These are phyloP conservation scores for Suaeda aralocaspica DNA, from an alignment of 148 eudicot genomes.

Conservation along the genomic window DNA sequence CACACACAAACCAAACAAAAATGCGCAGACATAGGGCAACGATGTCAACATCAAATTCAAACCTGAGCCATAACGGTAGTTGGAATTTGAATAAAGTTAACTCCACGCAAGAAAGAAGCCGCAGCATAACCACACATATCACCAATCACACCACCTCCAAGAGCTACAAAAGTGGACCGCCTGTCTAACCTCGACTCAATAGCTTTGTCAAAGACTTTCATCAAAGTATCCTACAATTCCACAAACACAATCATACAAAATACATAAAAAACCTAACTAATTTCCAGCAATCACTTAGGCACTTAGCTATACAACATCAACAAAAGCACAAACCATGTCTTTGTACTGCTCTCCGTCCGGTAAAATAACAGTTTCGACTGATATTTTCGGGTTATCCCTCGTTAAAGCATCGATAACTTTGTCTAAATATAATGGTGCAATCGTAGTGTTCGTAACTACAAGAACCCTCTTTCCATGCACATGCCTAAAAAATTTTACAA, in stretches of 20 bases:
- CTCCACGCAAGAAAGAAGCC: constrained; percentile 91
- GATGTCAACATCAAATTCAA: neutral
- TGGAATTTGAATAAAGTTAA: constrained; percentile 95
- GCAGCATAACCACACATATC: constrained; percentile 99
- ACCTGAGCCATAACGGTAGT: constrained; percentile 99
- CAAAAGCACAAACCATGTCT: constrained; percentile 65
- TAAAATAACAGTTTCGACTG: constrained; percentile 78
- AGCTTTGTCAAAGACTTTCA: constrained; percentile 96
- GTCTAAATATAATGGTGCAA: constrained; percentile 85
- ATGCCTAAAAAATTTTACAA: constrained; percentile 48
- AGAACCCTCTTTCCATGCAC: constrained; percentile 91
- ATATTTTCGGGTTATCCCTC: constrained; percentile 66
- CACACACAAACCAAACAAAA: neutral
- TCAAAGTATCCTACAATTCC: constrained; percentile 59
- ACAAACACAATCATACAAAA: neutral
- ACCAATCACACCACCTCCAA: constrained; percentile 97
- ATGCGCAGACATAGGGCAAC: too few relatives aligned
- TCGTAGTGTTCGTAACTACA: constrained; percentile 87
- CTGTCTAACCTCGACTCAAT: constrained; percentile 89
- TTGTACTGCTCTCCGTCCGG: constrained; percentile 93
- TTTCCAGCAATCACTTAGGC: neutral
- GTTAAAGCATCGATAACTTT: constrained; percentile 84
- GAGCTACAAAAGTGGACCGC: constrained; percentile 88
- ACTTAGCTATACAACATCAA: neutral
- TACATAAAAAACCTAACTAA: neutral